Conservation (phyloP, 2,329 filamentous ascomycete genomes). For the Epichloe hybrida region DNA sequence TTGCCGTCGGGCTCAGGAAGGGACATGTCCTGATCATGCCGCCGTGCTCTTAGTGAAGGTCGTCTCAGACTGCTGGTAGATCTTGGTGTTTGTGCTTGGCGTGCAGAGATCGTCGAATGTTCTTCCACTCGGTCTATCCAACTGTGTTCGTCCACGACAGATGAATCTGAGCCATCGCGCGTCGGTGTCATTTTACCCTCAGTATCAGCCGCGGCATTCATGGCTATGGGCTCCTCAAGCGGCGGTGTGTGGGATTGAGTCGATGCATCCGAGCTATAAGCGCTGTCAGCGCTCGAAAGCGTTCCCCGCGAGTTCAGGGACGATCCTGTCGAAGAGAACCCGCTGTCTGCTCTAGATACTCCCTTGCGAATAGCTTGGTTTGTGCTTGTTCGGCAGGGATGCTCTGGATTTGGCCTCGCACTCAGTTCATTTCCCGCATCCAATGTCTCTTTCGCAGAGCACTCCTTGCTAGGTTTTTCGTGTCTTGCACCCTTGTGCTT, state of each 20-base stretch:
- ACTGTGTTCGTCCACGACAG: background rate
- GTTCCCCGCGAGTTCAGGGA: constrained; percentile 29
- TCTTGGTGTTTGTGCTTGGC: background rate
- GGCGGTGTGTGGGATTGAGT: constrained; percentile 35
- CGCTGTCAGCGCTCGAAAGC: constrained; percentile 45
- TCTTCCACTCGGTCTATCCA: constrained; percentile 10
- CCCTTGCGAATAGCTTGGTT: constrained; percentile 7
- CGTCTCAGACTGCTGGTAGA: background rate
- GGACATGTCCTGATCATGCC: background rate
- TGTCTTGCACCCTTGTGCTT: background rate
- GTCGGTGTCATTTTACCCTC: background rate
- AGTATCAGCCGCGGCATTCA: background rate
- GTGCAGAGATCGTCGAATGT: background rate
- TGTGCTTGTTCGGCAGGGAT: background rate
- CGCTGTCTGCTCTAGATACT: constrained; percentile 30
- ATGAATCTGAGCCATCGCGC: background rate
- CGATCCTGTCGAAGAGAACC: constrained; percentile 32
- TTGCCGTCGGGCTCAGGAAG: background rate
- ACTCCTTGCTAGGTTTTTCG: constrained; percentile 11
- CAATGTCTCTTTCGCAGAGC: constrained; percentile 19
- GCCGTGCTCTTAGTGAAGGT: background rate
- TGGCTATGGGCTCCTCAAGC: constrained; percentile 10
- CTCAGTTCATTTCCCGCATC: constrained; percentile 29
- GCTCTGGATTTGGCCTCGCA: constrained; percentile 22
- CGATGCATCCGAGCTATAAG: constrained; percentile 48